Percentiles rank a stretch among this genome's conserved stretches.
phyloP scores from a whole-genome alignment of 2,329 filamentous ascomycete species.

The Exophiala sideris region DNA sequence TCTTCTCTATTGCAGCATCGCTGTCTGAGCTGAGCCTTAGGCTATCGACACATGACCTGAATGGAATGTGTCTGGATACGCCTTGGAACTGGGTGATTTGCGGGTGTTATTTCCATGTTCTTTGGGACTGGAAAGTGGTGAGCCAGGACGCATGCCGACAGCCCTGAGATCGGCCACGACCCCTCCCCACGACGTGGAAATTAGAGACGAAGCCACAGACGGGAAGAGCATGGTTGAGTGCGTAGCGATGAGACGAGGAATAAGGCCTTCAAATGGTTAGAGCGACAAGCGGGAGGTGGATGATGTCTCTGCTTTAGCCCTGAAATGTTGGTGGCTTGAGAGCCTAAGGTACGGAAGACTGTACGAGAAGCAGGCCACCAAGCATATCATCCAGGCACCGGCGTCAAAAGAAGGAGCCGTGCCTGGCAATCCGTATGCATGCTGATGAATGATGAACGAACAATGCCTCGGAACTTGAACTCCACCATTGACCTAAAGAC shows the following conservation, averaged over 20 bases:
- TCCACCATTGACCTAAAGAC: neutral
- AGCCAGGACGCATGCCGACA: slow-evolving; percentile 12
- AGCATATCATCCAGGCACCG: too few species aligned
- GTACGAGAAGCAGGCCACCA: too few species aligned
- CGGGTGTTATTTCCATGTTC: neutral
- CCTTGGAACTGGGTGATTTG: neutral
- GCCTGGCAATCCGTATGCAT: neutral
- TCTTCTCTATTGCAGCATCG: too few species aligned
- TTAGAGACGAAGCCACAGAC: slow-evolving; percentile 11
- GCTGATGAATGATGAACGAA: neutral
- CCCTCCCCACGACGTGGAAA: slow-evolving; percentile 17
- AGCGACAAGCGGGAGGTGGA: slow-evolving; percentile 4
- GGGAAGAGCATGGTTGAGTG: slow-evolving; percentile 2
- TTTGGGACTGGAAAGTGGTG: neutral
- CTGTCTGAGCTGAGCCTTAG: too few species aligned
- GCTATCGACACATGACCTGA: too few species aligned
- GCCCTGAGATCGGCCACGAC: slow-evolving; percentile 7
- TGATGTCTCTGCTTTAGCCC: neutral
- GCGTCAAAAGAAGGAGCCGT: neutral
- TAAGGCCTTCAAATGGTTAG: slow-evolving; percentile 13
- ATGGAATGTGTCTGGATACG: too few species aligned
- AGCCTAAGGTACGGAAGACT: too few species aligned
- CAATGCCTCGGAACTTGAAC: neutral
- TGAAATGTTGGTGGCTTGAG: neutral
- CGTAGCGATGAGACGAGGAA: neutral